Evolutionary conservation across 2,329 filamentous ascomycete species (phyloP), one percentile per base, ranked within the genome.

Genomic region (Elsinoe perseae): DNA sequence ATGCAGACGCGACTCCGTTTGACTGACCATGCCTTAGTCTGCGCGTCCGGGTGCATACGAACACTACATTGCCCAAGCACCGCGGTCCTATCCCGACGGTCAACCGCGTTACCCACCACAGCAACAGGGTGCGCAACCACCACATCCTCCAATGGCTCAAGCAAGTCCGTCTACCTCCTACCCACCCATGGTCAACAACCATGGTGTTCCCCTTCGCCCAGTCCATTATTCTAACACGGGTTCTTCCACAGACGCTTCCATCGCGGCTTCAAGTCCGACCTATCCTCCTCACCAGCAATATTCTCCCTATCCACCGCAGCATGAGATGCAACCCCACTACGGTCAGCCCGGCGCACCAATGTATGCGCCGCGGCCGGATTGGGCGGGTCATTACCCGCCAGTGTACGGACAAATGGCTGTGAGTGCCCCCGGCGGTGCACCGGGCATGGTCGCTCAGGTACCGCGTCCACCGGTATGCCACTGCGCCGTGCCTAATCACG

Each of bases 201-300:
- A 44, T 44, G 38, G 38, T 20, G 16, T 12, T 9, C 21, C 38
- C 14, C 14, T n/a, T 23, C 48, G 28, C 16, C 7, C 18, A 14
- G 16, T 4, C 80, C 81, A 85, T 77, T 91, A 89, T 76, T 95
- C 91, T 95, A 88, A 95, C 89, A 82, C 81, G 82, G 86, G 89
- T 84, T 84, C 95, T 79, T 89, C 89, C 86, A 91, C 95, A 96
- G 92, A 96, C 95, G 90, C 91, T 69, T 95, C 90, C 73, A 95
- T 96, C 72, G 85, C 59, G 12, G 56, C 88, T 67, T 87, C 89
- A 69, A 95, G 89, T 80, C 91, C 92, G 59, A 91, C 89, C 66
- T 96, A 95, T 72, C 82, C 88, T 65, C 86, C 89, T 62, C 81
- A 83, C 62, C 77, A 79, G 61, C 84, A 87, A 70, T 95, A 95